These are phyloP conservation scores for Suillus clintonianus DNA, from an alignment of 768 basidiomycete species.

Conservation along the genomic window DNA sequence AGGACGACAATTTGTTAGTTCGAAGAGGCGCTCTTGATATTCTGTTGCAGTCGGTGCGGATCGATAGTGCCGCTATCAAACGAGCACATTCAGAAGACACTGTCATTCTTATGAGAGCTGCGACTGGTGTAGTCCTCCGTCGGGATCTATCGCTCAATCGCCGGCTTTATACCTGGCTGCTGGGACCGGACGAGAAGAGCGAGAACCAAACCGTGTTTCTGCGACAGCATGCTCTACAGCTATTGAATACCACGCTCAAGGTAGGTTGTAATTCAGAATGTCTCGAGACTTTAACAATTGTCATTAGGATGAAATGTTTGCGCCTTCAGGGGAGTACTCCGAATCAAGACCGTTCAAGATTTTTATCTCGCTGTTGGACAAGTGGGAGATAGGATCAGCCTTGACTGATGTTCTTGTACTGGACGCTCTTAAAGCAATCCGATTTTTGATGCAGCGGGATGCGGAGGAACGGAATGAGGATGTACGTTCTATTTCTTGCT, in stretches of 20 bases:
- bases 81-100: slow-evolving; percentile 74
- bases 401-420: slow-evolving; percentile 79
- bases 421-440: slow-evolving; percentile 77
- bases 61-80: slow-evolving; percentile 72
- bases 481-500: slow-evolving; percentile 39
- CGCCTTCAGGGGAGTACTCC: slow-evolving; percentile 69
- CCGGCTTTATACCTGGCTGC: slow-evolving; percentile 89
- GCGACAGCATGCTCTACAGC: slow-evolving; percentile 65
- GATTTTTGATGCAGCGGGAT: slow-evolving; percentile 51
- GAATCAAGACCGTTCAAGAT: slow-evolving; percentile 92
- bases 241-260: slow-evolving; percentile 70
- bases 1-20: slow-evolving; percentile 92
- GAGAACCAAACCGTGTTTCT: slow-evolving; percentile 77
- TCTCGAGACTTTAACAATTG: not conserved
- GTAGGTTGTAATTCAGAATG: slow-evolving; percentile 34
- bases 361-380: slow-evolving; percentile 92
- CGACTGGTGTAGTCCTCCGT: slow-evolving; percentile 85
- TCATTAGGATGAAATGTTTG: slow-evolving; percentile 72
- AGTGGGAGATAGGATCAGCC: slow-evolving; percentile 90
- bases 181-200: slow-evolving; percentile 79
- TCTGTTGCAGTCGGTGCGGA: slow-evolving; percentile 69
- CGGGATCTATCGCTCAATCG: slow-evolving; percentile 92
- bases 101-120: slow-evolving; percentile 82
- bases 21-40: slow-evolving; percentile 85
- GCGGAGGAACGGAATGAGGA: slow-evolving; percentile 56